These are phyloP conservation scores for Solanum peruvianum DNA, from an alignment of 257 asterid species.

Conservation along the genomic window DNA sequence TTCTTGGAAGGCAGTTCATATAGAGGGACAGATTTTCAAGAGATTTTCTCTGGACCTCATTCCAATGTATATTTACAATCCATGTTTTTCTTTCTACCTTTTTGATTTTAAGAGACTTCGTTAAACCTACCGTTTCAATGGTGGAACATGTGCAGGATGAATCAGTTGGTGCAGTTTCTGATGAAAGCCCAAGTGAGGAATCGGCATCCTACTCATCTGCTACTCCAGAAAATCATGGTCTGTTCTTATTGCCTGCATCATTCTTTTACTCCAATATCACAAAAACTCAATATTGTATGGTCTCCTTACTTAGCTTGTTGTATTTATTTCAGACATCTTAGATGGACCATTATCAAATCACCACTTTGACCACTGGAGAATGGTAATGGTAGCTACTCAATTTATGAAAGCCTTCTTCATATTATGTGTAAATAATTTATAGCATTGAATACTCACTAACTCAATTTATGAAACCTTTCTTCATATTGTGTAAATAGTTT, in stretches of 20 bases:
- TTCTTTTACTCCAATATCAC: neutral
- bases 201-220: slow-evolving; percentile 27
- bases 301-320: neutral
- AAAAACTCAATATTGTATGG: neutral
- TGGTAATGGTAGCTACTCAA: neutral
- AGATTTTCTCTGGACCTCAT: slow-evolving; percentile 3
- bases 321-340: neutral
- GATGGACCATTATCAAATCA: neutral
- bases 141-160: slow-evolving; percentile 36
- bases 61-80: slow-evolving; percentile 7
- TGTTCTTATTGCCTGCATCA: slow-evolving; percentile 1
- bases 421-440: neutral
- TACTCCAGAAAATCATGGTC: slow-evolving; percentile 25
- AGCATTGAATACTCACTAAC: neutral
- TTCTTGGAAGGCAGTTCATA: slow-evolving; percentile 12
- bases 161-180: slow-evolving; percentile 21
- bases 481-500: neutral
- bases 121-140: neutral
- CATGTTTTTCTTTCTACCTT: slow-evolving; percentile 6
- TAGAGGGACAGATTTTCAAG: slow-evolving; percentile 10
- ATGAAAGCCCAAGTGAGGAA: slow-evolving; percentile 24
- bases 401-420: neutral
- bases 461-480: neutral
- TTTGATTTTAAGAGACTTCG: neutral
- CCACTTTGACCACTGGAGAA: neutral